phyloP scores from a whole-genome alignment of 306 rosid species.

The Dryas alaskensis region DNA sequence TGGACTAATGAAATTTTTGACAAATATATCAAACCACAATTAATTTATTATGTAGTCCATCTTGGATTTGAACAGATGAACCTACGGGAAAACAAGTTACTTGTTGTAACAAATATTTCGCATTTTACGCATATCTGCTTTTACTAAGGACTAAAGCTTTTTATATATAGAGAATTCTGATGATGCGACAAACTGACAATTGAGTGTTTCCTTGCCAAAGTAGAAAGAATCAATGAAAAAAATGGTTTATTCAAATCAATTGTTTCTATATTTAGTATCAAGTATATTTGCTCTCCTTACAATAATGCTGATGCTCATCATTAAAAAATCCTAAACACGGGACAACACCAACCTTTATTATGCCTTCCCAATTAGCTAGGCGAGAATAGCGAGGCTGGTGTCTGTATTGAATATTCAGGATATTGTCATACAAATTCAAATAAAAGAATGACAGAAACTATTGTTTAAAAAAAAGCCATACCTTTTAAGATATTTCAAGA shows the following conservation, averaged over 20 bases:
- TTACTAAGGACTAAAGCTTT: too few relatives aligned
- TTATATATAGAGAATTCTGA: neutral
- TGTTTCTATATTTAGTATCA: neutral
- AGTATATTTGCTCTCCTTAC: neutral
- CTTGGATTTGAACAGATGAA: neutral
- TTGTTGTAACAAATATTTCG: neutral
- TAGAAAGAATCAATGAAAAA: neutral
- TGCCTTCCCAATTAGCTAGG: conserved; percentile 96
- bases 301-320: neutral
- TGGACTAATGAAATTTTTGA: neutral
- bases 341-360: conserved; percentile 52
- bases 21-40: neutral
- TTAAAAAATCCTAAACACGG: neutral
- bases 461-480: neutral
- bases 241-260: neutral
- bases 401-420: conserved; percentile 51
- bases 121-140: too few relatives aligned
- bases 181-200: neutral
- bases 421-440: conserved; percentile 21
- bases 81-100: neutral
- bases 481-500: neutral
- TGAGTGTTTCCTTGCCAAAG: neutral
- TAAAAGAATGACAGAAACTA: conserved; percentile 7
- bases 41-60: neutral
- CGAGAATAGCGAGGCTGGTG: conserved; percentile 79